Evolutionary conservation across 495 filamentous ascomycete genomes (phyloP).

Genomic region (Penicillium desertorum): DNA sequence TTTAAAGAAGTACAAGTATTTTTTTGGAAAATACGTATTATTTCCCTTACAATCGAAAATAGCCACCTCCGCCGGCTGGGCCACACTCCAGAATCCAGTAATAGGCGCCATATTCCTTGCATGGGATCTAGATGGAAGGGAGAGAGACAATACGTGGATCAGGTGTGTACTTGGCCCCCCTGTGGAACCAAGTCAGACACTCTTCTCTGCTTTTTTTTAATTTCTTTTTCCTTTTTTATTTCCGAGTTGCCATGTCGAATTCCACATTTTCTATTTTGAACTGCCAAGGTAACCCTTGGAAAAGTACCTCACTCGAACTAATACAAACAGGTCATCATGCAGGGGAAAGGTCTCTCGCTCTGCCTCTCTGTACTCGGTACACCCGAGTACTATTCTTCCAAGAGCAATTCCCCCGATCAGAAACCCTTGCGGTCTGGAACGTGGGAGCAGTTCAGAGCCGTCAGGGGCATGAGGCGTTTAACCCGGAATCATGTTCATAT

Average conservation of each 20-base stretch:
- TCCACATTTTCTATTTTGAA: neutral
- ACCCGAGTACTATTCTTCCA: neutral
- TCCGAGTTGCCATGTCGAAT: neutral
- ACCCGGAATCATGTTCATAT: too few relatives aligned
- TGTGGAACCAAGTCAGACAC: constrained; percentile 31
- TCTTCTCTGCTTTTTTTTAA: neutral
- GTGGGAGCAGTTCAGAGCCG: neutral
- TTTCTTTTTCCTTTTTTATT: neutral
- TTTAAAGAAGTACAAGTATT: constrained; percentile 24
- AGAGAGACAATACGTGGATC: constrained; percentile 29
- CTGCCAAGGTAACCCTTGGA: constrained; percentile 1
- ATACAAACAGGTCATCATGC: constrained; percentile 11
- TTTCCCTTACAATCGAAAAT: constrained; percentile 13
- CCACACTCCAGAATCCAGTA: constrained; percentile 23
- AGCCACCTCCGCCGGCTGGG: constrained; percentile 26
- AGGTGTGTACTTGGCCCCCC: constrained; percentile 14
- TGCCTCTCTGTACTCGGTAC: neutral
- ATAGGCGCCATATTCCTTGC: constrained; percentile 33
- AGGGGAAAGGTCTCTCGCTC: neutral
- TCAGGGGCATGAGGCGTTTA: neutral
- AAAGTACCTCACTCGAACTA: constrained; percentile 1
- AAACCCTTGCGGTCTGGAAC: constrained; percentile 12
- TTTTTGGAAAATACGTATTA: constrained; percentile 7
- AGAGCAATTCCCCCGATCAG: neutral
- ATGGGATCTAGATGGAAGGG: constrained; percentile 30